Conservation (phyloP, 768 basidiomycete genomes). For the Leccinum rimulosum region DNA sequence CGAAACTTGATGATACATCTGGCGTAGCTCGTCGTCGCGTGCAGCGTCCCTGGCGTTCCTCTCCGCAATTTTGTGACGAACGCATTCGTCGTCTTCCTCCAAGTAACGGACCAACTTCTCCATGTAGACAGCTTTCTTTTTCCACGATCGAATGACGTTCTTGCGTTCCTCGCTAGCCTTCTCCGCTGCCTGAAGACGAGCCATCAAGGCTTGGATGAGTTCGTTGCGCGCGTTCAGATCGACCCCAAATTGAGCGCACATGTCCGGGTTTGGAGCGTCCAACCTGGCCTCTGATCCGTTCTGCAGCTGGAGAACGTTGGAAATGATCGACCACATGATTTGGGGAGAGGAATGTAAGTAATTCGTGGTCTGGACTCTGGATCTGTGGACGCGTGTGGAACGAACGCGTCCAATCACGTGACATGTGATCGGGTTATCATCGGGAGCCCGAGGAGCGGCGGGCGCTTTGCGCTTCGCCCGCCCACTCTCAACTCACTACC, state of each 20-base stretch:
- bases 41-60: constrained; percentile 83
- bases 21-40: constrained; percentile 73
- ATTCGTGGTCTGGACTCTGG: not conserved
- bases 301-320: constrained; percentile 50
- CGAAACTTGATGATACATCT: constrained; percentile 77
- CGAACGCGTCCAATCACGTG: not conserved
- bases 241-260: constrained; percentile 73
- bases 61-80: constrained; percentile 77
- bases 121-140: constrained; percentile 74
- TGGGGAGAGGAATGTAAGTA: not conserved
- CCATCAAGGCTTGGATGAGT: constrained; percentile 57
- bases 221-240: constrained; percentile 75
- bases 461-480: no score
- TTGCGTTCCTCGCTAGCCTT: constrained; percentile 63
- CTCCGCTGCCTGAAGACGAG: constrained; percentile 54
- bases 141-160: constrained; percentile 56
- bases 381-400: not conserved
- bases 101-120: constrained; percentile 63
- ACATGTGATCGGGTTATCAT: not conserved
- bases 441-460: no score
- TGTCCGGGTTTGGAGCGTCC: constrained; percentile 35
- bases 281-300: constrained; percentile 24
- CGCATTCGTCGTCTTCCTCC: constrained; percentile 87
- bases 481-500: no score
- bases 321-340: constrained; percentile 63